Conservation (phyloP, 23 red algal species). For the Rhodosorus marinus region DNA sequence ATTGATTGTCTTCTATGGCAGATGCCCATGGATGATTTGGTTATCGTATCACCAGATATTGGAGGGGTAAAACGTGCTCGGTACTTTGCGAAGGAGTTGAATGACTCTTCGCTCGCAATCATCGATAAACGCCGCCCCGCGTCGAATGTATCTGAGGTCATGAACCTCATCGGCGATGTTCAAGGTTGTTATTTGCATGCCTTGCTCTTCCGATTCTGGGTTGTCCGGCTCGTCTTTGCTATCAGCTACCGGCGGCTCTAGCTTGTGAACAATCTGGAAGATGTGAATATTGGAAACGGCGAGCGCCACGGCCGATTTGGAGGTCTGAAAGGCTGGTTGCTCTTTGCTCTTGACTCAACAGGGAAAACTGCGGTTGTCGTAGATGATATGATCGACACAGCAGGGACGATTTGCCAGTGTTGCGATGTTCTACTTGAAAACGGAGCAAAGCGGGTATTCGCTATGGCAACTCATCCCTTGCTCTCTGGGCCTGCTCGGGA, state of each 20-base stretch:
- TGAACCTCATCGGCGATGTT: slow-evolving; percentile 40
- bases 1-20: no score
- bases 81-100: slow-evolving; percentile 20
- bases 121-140: slow-evolving; percentile 28
- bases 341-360: no score
- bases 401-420: slow-evolving; percentile 15
- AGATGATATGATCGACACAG: slow-evolving; percentile 45
- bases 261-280: no score
- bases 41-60: slow-evolving; percentile 25
- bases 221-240: no score
- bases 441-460: slow-evolving; percentile 17
- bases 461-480: slow-evolving; percentile 23
- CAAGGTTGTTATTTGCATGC: no score
- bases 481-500: slow-evolving; percentile 15
- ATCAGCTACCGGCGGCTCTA: no score
- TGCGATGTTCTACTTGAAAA: slow-evolving; percentile 9
- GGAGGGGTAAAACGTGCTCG: slow-evolving; percentile 26
- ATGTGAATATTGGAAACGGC: no score
- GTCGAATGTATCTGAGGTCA: slow-evolving; percentile 25
- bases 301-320: no score
- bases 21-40: neutral
- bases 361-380: slow-evolving; percentile 19
- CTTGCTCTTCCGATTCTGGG: no score
- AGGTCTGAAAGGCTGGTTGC: no score
- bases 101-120: slow-evolving; percentile 27